Percentiles rank a stretch among this genome's conserved stretches.
These are phyloP conservation scores for Fonsecaea nubica DNA, from an alignment of 2,329 filamentous ascomycete species.

Conservation along the genomic window DNA sequence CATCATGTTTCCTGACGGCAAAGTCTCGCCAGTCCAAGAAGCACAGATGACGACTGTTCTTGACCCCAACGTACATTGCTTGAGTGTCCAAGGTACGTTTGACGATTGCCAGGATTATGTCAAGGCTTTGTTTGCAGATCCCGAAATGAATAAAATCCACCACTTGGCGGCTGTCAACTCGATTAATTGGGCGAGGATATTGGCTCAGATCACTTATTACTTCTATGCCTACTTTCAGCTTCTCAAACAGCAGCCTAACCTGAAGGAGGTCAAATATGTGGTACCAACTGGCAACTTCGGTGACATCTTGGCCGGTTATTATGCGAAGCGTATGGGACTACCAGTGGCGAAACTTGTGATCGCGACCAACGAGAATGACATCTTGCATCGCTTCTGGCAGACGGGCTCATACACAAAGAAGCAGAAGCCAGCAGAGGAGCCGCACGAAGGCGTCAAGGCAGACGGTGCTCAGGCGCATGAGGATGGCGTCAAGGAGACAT, in stretches of 20 bases:
- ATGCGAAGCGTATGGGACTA: constrained; percentile 83
- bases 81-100: constrained; percentile 88
- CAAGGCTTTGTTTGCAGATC: constrained; percentile 88
- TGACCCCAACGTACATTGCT: constrained; percentile 90
- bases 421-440: constrained; percentile 52
- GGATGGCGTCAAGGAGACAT: constrained; percentile 84
- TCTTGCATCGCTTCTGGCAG: constrained; percentile 93
- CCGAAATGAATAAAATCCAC: constrained; percentile 79
- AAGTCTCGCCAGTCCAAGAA: constrained; percentile 90
- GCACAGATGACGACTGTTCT: constrained; percentile 95
- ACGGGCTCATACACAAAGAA: constrained; percentile 87
- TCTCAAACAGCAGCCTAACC: constrained; percentile 58
- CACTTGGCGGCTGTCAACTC: constrained; percentile 94
- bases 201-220: constrained; percentile 97
- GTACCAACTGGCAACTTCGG: constrained; percentile 97
- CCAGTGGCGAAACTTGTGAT: constrained; percentile 87
- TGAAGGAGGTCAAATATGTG: constrained; percentile 77
- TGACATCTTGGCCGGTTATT: constrained; percentile 87
- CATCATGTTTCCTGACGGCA: constrained; percentile 90
- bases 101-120: constrained; percentile 97
- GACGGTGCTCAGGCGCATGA: constrained; percentile 68
- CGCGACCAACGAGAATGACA: constrained; percentile 97
- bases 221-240: constrained; percentile 93
- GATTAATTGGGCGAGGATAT: constrained; percentile 94
- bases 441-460: constrained; percentile 44